A percentile compares a stretch with the other conserved stretches of the same genome.
phyloP scores from a whole-genome alignment of 2,329 filamentous ascomycete species.

The Sclerotinia nivalis region DNA sequence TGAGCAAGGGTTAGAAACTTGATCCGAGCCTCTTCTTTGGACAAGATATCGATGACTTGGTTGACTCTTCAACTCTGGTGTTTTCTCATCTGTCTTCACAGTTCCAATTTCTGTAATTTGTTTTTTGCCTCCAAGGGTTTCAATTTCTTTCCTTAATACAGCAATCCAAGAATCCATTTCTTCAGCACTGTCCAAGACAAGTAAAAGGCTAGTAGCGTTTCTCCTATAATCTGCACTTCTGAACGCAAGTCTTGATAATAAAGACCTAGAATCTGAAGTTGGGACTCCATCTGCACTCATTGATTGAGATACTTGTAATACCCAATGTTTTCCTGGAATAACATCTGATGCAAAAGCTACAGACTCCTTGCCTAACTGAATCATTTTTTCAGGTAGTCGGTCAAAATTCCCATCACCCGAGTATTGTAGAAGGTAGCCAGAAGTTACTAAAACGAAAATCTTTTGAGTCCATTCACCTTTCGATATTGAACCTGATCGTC shows the following conservation, averaged over 20 bases:
- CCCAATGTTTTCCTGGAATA: conserved; percentile 78
- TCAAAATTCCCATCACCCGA: conserved; percentile 68
- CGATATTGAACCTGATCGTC: conserved; percentile 42
- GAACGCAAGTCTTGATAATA: conserved; percentile 66
- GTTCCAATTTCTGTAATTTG: conserved; percentile 60
- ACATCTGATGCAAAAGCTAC: conserved; percentile 79
- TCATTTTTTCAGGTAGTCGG: conserved; percentile 70
- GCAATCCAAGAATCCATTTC: conserved; percentile 78
- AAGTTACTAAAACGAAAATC: conserved; percentile 67
- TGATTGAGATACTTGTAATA: conserved; percentile 70
- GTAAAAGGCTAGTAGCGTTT: conserved; percentile 62
- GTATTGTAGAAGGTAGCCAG: conserved; percentile 75
- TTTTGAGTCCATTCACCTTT: conserved; percentile 68
- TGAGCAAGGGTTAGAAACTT: conserved; percentile 30
- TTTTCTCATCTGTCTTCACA: conserved; percentile 47
- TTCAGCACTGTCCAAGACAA: conserved; percentile 71
- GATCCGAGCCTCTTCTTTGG: conserved; percentile 31
- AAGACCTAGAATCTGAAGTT: conserved; percentile 55
- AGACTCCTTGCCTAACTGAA: conserved; percentile 71
- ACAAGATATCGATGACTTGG: conserved; percentile 38
- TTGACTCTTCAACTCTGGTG: conserved; percentile 35
- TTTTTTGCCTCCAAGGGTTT: conserved; percentile 67
- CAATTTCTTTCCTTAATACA: conserved; percentile 67
- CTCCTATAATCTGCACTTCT: conserved; percentile 55
- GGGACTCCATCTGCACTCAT: conserved; percentile 59